These are phyloP conservation scores for Leishmania major DNA, from an alignment of 208 protist species.

Conservation along the genomic window DNA sequence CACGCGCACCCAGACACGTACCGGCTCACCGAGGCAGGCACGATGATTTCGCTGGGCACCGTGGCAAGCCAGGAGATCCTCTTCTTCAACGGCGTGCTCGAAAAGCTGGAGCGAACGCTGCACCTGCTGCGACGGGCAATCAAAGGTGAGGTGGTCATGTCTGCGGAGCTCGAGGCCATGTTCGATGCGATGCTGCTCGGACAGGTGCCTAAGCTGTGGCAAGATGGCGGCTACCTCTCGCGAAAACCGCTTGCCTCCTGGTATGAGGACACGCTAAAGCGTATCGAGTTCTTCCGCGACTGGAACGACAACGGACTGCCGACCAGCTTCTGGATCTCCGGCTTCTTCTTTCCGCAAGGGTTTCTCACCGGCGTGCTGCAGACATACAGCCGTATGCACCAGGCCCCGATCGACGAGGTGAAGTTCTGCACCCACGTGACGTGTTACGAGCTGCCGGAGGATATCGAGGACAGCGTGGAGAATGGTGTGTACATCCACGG, in stretches of 20 bases:
- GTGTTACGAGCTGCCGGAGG: constrained; percentile 67
- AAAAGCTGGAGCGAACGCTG: constrained; percentile 76
- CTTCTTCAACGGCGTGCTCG: constrained; percentile 88
- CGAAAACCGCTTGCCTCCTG: constrained; percentile 96
- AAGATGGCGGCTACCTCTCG: constrained; percentile 93
- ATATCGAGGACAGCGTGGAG: constrained; percentile 61
- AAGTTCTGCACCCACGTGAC: constrained; percentile 89
- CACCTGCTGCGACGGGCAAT: constrained; percentile 78
- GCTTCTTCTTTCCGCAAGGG: constrained; percentile 99
- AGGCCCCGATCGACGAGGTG: constrained; percentile 92
- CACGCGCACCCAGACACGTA: constrained; percentile 85
- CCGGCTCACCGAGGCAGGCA: constrained; percentile 79
- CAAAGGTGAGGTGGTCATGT: constrained; percentile 94
- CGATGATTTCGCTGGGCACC: constrained; percentile 92
- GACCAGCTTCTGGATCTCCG: constrained; percentile 95
- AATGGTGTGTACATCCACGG: constrained; percentile 94
- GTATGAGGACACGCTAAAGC: constrained; percentile 94
- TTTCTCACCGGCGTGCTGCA: constrained; percentile 94
- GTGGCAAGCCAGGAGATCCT: constrained; percentile 91
- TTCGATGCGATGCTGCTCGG: constrained; percentile 88
- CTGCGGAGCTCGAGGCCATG: constrained; percentile 88
- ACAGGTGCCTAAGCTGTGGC: constrained; percentile 93
- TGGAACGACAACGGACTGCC: constrained; percentile 95
- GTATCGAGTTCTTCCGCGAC: constrained; percentile 93
- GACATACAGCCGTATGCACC: constrained; percentile 87